Evolutionary conservation across 1,139 yeast genomes (phyloP), one percentile per base, ranked within the genome.

Genomic region (Keqinozyma sinolaborantium): DNA sequence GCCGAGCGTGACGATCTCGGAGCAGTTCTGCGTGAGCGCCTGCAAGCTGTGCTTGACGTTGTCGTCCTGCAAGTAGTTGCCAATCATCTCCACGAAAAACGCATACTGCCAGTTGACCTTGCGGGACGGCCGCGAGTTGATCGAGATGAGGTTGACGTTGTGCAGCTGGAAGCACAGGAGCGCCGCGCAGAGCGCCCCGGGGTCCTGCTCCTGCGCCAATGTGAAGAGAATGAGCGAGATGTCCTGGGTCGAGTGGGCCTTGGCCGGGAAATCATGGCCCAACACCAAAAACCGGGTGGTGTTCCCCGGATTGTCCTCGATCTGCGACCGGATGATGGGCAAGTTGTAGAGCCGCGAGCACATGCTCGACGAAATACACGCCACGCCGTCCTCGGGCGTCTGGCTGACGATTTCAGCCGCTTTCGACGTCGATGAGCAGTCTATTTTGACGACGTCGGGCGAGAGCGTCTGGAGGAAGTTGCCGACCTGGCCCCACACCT

Each of bases 401-500:
- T 59, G 40, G 10, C 62, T 51, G 2, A 84, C 85, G 30, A 73
- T 52, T 41, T 78, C 79, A 1, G 94, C 96, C 0, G 97, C 97
- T 43, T 72, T 75, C 0, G 95, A 82, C 0, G 97, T 92, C 0
- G 96, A 85, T 3, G 74, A 67, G 1, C 82, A 70, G 55, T 88
- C 95, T 8, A 83, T 62, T 38, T 56, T 69, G 29, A 68, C 66
- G n/a, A 73, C 56, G 36, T 24, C 61, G 54, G 60, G 57, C 1
- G 54, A 48, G 30, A 66, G 45, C 3, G 54, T 42, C n/a, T 53
- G 49, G 31, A 83, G 51, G 52, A 79, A 82, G 9, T 64, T 54
- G 2, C 73, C 66, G 28, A 86, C 82, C 53, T 92, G 98, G 3
- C 97, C 95, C 98, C 98, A 92, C 0, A 88, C 98, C 53, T 92